phyloP scores from a whole-genome alignment of 257 asterid species.

The Primulina tabacum region DNA sequence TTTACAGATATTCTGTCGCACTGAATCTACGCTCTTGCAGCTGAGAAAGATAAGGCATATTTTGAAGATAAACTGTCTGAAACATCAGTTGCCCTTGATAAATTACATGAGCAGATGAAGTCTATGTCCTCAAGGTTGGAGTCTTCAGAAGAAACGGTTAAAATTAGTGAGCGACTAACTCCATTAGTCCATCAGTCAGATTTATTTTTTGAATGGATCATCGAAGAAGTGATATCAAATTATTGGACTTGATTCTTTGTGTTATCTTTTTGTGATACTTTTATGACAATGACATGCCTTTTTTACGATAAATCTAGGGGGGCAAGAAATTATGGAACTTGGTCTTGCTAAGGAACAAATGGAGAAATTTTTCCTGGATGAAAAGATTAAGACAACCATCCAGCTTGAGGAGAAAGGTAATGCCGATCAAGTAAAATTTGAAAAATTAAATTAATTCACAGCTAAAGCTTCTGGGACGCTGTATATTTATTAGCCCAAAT shows the following conservation, averaged over 20 bases:
- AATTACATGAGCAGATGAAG: slow-evolving; percentile 61
- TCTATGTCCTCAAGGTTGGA: slow-evolving; percentile 62
- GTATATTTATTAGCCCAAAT: background rate
- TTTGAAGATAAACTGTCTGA: slow-evolving; percentile 75
- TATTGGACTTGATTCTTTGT: background rate
- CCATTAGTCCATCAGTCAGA: slow-evolving; percentile 17
- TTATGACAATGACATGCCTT: slow-evolving; percentile 25
- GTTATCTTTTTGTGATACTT: background rate
- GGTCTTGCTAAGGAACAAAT: slow-evolving; percentile 50
- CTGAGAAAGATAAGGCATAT: slow-evolving; percentile 72
- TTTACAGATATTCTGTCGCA: slow-evolving; percentile 20
- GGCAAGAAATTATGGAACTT: slow-evolving; percentile 69
- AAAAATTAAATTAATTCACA: background rate
- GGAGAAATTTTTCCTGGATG: slow-evolving; percentile 56
- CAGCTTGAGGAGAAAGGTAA: slow-evolving; percentile 81
- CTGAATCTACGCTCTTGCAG: slow-evolving; percentile 45
- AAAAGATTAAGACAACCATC: slow-evolving; percentile 45
- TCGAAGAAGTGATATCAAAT: slow-evolving; percentile 7
- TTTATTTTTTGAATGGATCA: slow-evolving; percentile 20
- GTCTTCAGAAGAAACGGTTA: slow-evolving; percentile 65
- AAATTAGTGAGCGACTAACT: slow-evolving; percentile 56
- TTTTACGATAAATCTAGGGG: slow-evolving; percentile 52
- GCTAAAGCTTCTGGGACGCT: background rate
- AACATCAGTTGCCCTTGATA: slow-evolving; percentile 67
- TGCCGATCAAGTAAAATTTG: slow-evolving; percentile 17